Conservation (phyloP, 371 early-diverging fungal species). For the Mucor irregularis region DNA sequence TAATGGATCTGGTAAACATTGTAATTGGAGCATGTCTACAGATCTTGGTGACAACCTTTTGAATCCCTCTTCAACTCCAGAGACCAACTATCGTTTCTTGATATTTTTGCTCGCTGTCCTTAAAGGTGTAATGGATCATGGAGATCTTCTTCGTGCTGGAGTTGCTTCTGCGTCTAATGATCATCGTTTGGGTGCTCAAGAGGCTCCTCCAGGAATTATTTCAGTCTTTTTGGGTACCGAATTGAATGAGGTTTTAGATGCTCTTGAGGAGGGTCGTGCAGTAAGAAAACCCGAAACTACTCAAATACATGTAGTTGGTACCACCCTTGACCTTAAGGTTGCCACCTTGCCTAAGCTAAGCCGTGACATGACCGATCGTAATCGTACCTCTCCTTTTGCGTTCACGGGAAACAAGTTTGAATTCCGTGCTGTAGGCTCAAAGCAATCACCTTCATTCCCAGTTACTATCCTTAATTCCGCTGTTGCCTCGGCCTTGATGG, state of each 20-base stretch:
- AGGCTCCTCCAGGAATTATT: constrained; percentile 97
- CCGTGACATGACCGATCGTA: constrained; percentile 97
- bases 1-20: constrained; percentile 98
- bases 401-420: constrained; percentile 99
- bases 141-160: constrained; percentile 83
- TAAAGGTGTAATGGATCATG: constrained; percentile 89
- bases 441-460: constrained; percentile 96
- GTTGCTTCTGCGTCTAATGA: constrained; percentile 95
- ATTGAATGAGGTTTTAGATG: constrained; percentile 88
- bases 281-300: constrained; percentile 83
- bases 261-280: constrained; percentile 86
- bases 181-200: constrained; percentile 97
- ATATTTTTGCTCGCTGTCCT: constrained; percentile 89
- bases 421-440: constrained; percentile 98
- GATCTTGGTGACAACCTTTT: constrained; percentile 94
- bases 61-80: constrained; percentile 90
- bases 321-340: constrained; percentile 93
- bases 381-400: constrained; percentile 98
- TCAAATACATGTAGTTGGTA: constrained; percentile 93
- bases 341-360: constrained; percentile 88
- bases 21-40: constrained; percentile 98
- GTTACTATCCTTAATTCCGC: constrained; percentile 91
- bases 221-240: constrained; percentile 97
- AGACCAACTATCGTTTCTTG: constrained; percentile 96
- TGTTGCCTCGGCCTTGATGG: constrained; percentile 81